phyloP scores from a whole-genome alignment of 2,329 filamentous ascomycete species.

The Pezicula neosporulosa region DNA sequence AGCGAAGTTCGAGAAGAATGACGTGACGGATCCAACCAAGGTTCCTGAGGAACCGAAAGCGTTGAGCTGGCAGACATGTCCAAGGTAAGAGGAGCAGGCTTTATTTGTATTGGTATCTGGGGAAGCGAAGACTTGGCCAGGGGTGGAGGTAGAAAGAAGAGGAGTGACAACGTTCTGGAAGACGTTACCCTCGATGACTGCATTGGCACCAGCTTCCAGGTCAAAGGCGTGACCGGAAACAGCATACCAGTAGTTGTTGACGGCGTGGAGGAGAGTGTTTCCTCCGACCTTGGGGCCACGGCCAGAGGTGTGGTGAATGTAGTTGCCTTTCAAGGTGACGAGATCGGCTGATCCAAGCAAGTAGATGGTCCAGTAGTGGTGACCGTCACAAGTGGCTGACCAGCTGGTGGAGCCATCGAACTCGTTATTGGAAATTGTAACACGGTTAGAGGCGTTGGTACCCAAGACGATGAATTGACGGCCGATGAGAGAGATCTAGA shows the following conservation, averaged over 20 bases:
- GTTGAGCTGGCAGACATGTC: conserved; percentile 16
- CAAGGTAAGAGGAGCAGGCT: conserved; percentile 13
- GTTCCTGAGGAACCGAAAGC: conserved; percentile 22
- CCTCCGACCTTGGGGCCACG: conserved; percentile 39
- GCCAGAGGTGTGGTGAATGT: conserved; percentile 40
- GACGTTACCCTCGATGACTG: conserved; percentile 41
- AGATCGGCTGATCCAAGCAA: conserved; percentile 36
- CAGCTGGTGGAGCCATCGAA: conserved; percentile 39
- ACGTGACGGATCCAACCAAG: conserved; percentile 23
- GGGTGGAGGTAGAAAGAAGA: neutral
- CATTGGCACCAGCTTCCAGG: conserved; percentile 25
- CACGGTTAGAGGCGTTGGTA: conserved; percentile 28
- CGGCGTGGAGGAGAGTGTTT: conserved; percentile 35
- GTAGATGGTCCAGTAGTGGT: conserved; percentile 45
- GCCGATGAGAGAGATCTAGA: conserved; percentile 34
- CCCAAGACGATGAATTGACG: conserved; percentile 40
- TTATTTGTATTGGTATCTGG: conserved; percentile 14
- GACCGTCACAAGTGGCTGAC: conserved; percentile 39
- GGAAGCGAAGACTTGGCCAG: conserved; percentile 16
- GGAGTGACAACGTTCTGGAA: conserved; percentile 38
- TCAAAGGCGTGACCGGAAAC: conserved; percentile 43
- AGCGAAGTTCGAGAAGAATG: conserved; percentile 27
- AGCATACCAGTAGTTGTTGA: conserved; percentile 40
- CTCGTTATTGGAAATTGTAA: conserved; percentile 44
- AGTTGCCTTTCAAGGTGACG: conserved; percentile 40